These are phyloP conservation scores for Nemania bipapillata DNA, from an alignment of 2,329 filamentous ascomycete species.

Conservation along the genomic window DNA sequence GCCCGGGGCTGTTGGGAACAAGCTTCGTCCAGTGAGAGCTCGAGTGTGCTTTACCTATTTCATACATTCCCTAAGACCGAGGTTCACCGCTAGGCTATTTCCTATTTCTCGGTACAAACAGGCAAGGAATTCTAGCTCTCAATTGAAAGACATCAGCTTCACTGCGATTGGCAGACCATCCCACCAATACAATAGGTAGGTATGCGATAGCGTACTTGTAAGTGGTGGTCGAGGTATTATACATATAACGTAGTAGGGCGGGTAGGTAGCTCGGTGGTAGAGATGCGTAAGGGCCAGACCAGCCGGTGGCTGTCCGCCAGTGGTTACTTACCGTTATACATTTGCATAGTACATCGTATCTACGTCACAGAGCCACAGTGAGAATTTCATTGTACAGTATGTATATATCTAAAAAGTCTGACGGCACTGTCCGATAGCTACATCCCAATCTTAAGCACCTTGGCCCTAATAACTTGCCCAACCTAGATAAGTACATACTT, in stretches of 20 bases:
- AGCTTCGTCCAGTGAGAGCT: slow-evolving; percentile 29
- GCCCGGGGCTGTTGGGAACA: slow-evolving; percentile 3
- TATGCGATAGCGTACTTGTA: too few relatives aligned
- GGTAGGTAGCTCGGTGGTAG: background rate
- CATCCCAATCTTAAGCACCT: slow-evolving; percentile 20
- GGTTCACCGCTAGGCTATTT: background rate
- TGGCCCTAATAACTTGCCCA: slow-evolving; percentile 21
- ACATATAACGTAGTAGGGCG: background rate
- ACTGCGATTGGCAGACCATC: background rate
- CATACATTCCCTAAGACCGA: slow-evolving; percentile 14
- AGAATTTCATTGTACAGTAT: slow-evolving; percentile 3
- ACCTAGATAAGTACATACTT: background rate
- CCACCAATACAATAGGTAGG: background rate
- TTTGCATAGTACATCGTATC: background rate
- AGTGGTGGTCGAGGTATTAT: background rate
- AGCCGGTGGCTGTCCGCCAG: too few relatives aligned
- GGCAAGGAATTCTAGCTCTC: background rate
- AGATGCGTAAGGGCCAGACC: background rate
- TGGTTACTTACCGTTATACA: background rate
- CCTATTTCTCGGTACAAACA: background rate
- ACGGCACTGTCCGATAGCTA: slow-evolving; percentile 20
- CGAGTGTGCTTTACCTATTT: slow-evolving; percentile 2
- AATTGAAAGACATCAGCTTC: background rate
- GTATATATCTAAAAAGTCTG: background rate
- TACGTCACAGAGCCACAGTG: slow-evolving; percentile 6